Evolutionary conservation across 257 asterid species (phyloP), one percentile per base, ranked within the genome.

Genomic region (Vinca minor): DNA sequence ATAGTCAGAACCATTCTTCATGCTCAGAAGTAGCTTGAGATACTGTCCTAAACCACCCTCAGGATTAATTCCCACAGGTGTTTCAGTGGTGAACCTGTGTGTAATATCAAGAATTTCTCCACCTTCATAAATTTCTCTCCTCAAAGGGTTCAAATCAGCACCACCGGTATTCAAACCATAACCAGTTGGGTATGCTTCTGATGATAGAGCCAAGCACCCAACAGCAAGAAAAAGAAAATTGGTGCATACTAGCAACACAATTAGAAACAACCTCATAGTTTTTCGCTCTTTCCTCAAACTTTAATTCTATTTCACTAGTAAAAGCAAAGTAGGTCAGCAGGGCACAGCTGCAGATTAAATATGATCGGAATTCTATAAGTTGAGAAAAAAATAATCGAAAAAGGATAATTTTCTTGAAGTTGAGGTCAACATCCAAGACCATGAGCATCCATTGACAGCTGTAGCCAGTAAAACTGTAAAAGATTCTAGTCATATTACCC

Each of bases 1-100:
- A 71, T 81, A 86, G 62, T 83, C 94, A 29, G 95, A 88, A 4
- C 94, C 96, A 53, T 91, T 88, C 78, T 86, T 91, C 91, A 88
- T 88, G 79, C 91, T 84, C 56, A 34, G 0, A 77, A 76, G 62
- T 39, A 91, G 88, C 8, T 65, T 71, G 35, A 91, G 85, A 64
- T 66, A 79, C 57, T 80, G 56, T 14, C 94, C 87, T 21, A 83
- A n/a, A n/a, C n/a, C 29, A 20, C 98, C 96, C 57, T 53, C 73
- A 46, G 85, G 74, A 69, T n/a, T n/a, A n/a, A 4, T 52, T 35
- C 97, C 88, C 35, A 42, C 70, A 4, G 89, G 89, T 23, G 93
- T 82, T 38, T 74, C 65, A 25, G 83, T 76, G 69, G 86, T 83
- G 78, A 67, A 83, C 53, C 60, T 76, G 63, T 91, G 96, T 31